Percentiles rank a stretch among this genome's conserved stretches.
These are phyloP conservation scores for Ophiostoma pallidulum DNA, from an alignment of 2,329 filamentous ascomycete species.

Conservation along the genomic window DNA sequence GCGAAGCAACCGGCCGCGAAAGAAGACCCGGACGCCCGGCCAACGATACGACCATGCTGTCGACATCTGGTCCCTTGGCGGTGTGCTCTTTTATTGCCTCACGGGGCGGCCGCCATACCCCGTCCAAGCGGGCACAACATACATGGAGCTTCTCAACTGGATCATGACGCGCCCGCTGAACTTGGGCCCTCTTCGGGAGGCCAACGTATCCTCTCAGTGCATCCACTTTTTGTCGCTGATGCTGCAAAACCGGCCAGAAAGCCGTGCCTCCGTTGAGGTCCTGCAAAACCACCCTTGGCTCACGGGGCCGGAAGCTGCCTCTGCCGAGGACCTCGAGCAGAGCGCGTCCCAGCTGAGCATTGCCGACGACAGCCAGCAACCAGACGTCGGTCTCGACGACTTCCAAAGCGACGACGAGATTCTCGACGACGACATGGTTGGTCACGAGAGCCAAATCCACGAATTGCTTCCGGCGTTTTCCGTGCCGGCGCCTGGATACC, in stretches of 20 bases:
- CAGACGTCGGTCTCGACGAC: constrained; percentile 3
- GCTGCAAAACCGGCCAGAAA: constrained; percentile 68
- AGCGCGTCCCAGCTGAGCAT: constrained; percentile 57
- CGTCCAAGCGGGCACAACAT: constrained; percentile 64
- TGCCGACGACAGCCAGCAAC: constrained; percentile 32
- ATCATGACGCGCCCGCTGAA: constrained; percentile 76
- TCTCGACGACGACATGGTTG: constrained; percentile 19
- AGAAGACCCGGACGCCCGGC: constrained; percentile 42
- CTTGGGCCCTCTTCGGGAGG: constrained; percentile 48
- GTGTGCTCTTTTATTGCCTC: constrained; percentile 82
- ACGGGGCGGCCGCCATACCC: constrained; percentile 72
- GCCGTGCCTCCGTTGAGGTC: constrained; percentile 62
- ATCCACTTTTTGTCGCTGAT: constrained; percentile 70
- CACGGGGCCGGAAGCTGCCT: constrained; percentile 30
- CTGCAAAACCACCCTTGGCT: constrained; percentile 71
- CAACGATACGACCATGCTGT: constrained; percentile 83
- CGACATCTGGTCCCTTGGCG: constrained; percentile 93
- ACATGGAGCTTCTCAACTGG: constrained; percentile 69
- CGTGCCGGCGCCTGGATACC: constrained; percentile 51
- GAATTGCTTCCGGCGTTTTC: constrained; percentile 25
- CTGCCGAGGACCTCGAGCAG: constrained; percentile 50
- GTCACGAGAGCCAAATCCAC: constrained; percentile 23
- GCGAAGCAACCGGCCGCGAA: constrained; percentile 47
- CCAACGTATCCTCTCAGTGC: constrained; percentile 53
- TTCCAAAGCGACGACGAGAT: constrained; percentile 22